phyloP scores from a whole-genome alignment of 352 stramenopile species.

The Hyaloperonospora arabidopsidis region DNA sequence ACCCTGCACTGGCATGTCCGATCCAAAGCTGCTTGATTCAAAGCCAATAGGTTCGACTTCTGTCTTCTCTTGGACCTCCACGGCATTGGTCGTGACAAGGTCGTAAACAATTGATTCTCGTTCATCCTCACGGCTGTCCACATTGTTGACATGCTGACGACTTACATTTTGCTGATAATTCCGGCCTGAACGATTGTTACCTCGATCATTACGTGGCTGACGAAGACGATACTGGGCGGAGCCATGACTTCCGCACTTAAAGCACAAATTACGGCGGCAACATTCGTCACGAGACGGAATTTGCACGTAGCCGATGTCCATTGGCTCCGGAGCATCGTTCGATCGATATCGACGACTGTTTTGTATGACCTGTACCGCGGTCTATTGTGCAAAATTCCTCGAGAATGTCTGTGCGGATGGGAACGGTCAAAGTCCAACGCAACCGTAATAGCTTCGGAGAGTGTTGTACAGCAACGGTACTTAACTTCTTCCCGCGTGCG shows the following conservation, averaged over 20 bases:
- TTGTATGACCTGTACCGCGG: slow-evolving; percentile 11
- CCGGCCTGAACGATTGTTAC: slow-evolving; percentile 1
- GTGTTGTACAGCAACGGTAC: too few relatives aligned
- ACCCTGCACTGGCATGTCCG: not conserved
- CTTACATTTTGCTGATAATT: not conserved
- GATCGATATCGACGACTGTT: slow-evolving; percentile 1
- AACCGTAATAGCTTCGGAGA: too few relatives aligned
- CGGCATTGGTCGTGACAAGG: not conserved
- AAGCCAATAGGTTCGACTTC: not conserved
- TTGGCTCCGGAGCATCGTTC: slow-evolving; percentile 8
- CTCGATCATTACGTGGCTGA: not conserved
- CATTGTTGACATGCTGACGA: slow-evolving; percentile 2
- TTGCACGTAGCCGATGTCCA: slow-evolving; percentile 11
- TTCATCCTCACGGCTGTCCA: slow-evolving; percentile 1
- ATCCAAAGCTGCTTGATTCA: not conserved
- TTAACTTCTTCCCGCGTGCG: not conserved
- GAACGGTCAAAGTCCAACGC: too few relatives aligned
- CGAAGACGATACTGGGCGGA: not conserved
- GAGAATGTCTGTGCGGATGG: too few relatives aligned
- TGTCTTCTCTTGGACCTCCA: slow-evolving; percentile 1
- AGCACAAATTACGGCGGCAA: slow-evolving; percentile 11
- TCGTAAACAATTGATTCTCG: not conserved
- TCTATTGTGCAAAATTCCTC: not conserved
- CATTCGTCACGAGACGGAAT: slow-evolving; percentile 9
- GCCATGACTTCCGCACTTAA: not conserved